These are phyloP conservation scores for Fusarium devonianum DNA, from an alignment of 2,329 filamentous ascomycete genomes.

Conservation along the genomic window DNA sequence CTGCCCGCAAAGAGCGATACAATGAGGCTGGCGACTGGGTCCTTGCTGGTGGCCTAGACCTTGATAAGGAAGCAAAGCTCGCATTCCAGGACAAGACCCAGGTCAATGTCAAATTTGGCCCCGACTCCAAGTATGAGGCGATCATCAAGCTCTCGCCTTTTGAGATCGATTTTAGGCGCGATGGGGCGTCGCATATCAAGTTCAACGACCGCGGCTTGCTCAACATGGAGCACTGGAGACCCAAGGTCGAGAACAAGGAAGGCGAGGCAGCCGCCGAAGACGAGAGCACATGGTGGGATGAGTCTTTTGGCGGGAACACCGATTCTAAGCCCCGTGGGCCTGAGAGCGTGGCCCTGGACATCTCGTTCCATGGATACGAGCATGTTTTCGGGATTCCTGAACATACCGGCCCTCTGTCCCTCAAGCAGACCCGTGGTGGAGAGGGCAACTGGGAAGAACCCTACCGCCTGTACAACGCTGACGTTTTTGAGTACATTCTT, in stretches of 20 bases:
- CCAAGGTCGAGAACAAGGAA: constrained; percentile 74
- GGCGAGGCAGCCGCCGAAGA: constrained; percentile 70
- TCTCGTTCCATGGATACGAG: constrained; percentile 89
- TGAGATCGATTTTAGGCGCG: constrained; percentile 82
- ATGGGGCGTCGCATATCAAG: constrained; percentile 81
- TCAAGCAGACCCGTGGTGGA: constrained; percentile 90
- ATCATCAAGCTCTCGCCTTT: constrained; percentile 86
- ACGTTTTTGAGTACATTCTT: constrained; percentile 97
- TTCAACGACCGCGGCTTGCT: constrained; percentile 89
- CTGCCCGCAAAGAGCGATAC: constrained; percentile 88
- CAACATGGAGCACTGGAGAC: constrained; percentile 95
- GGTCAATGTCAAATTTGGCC: constrained; percentile 81
- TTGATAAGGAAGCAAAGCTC: constrained; percentile 75
- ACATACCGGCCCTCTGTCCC: constrained; percentile 84
- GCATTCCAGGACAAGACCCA: constrained; percentile 70
- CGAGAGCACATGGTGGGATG: constrained; percentile 97
- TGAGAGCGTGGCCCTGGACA: constrained; percentile 89
- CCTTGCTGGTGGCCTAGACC: constrained; percentile 79
- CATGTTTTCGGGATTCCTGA: constrained; percentile 95
- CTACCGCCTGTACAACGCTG: constrained; percentile 93
- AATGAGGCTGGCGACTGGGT: constrained; percentile 89
- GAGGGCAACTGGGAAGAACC: constrained; percentile 86
- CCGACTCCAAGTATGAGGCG: constrained; percentile 77
- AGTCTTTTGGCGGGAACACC: constrained; percentile 92
- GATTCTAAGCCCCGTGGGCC: constrained; percentile 95